Conservation (phyloP, 1,284 basidiomycete genomes). For the Taiwanofungus camphoratus region DNA sequence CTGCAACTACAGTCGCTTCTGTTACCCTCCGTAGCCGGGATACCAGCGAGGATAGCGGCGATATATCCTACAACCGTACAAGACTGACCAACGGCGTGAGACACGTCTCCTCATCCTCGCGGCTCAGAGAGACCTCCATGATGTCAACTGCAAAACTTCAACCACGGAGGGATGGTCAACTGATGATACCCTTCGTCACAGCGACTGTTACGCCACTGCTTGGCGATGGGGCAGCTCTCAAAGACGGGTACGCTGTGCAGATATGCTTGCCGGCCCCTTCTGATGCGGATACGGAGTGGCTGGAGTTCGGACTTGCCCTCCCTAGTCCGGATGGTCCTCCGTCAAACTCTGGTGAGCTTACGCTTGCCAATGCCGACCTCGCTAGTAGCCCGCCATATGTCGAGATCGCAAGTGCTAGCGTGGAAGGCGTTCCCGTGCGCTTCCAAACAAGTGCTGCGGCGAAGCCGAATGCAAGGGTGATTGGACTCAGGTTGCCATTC, state of each 20-base stretch:
- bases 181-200: conserved; percentile 57
- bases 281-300: conserved; percentile 54
- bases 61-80: conserved; percentile 28
- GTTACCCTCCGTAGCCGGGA: conserved; percentile 10
- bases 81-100: conserved; percentile 25
- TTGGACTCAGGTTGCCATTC: conserved; percentile 36
- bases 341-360: neutral
- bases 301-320: conserved; percentile 72
- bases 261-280: conserved; percentile 50
- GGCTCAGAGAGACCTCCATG: conserved; percentile 22
- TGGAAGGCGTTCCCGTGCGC: conserved; percentile 59
- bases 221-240: conserved; percentile 17
- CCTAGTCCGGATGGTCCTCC: conserved; percentile 14
- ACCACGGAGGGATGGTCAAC: conserved; percentile 46
- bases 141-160: conserved; percentile 24
- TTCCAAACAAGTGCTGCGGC: conserved; percentile 44
- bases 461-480: conserved; percentile 31
- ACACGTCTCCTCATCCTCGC: conserved; percentile 20
- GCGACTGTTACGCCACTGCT: conserved; percentile 49
- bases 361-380: neutral
- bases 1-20: conserved; percentile 19
- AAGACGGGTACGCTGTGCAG: conserved; percentile 53
- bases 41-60: conserved; percentile 15
- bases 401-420: conserved; percentile 50
- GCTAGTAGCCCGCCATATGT: conserved; percentile 34